Conservation (phyloP, 257 asterid species). For the Penstemon eatonii region DNA sequence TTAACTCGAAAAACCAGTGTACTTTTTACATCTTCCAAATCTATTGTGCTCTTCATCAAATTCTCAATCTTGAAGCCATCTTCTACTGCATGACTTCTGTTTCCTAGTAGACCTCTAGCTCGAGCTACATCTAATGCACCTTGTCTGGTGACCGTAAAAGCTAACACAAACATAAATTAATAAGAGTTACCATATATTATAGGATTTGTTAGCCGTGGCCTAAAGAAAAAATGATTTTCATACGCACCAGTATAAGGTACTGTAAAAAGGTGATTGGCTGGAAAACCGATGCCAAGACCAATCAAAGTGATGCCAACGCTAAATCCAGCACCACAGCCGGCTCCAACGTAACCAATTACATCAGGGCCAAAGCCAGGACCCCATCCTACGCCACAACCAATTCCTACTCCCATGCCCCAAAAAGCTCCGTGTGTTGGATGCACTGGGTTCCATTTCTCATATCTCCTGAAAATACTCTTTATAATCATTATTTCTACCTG, state of each 20-base stretch:
- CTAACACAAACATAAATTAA: conserved; percentile 33
- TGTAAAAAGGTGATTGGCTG: conserved; percentile 53
- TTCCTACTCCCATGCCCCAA: conserved; percentile 93
- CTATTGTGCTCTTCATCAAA: neutral
- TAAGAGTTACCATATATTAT: neutral
- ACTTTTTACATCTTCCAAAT: conserved; percentile 37
- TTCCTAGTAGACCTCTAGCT: conserved; percentile 35
- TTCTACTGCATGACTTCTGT: conserved; percentile 34
- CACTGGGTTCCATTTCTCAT: conserved; percentile 91
- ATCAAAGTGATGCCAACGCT: conserved; percentile 77
- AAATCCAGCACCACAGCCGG: conserved; percentile 96
- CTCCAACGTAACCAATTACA: conserved; percentile 87
- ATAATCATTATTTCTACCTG: conserved; percentile 70
- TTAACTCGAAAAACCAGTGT: conserved; percentile 38
- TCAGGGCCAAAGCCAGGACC: conserved; percentile 99
- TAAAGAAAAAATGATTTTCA: conserved; percentile 3
- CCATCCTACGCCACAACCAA: conserved; percentile 99
- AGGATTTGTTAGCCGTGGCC: neutral
- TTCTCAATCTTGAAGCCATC: conserved; percentile 29
- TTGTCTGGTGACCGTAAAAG: conserved; percentile 44
- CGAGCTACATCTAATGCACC: conserved; percentile 48
- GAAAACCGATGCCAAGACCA: conserved; percentile 88
- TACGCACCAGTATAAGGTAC: conserved; percentile 60
- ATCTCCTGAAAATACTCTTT: conserved; percentile 69
- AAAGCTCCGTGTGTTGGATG: conserved; percentile 88